Evolutionary conservation across 805 yeast genomes (phyloP).

Genomic region (Maudiozyma barnettii): DNA sequence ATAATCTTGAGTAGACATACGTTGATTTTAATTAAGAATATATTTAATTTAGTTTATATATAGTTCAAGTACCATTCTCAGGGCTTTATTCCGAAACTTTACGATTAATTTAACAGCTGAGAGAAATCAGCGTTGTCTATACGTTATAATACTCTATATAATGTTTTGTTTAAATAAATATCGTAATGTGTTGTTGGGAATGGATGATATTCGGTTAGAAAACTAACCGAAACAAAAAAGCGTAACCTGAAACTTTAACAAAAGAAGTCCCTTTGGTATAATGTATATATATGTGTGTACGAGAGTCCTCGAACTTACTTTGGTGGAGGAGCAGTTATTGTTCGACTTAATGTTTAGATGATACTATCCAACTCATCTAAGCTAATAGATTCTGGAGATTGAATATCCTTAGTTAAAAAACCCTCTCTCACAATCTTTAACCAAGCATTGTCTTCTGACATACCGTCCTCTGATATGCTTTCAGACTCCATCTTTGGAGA

Average conservation of each 20-base stretch:
- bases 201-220: too few species aligned
- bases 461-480: not conserved
- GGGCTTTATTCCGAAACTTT: too few species aligned
- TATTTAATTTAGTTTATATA: too few species aligned
- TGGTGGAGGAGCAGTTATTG: not conserved
- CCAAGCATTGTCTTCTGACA: conserved; percentile 34
- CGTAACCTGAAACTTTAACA: too few species aligned
- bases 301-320: not conserved
- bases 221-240: too few species aligned
- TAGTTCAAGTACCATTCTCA: too few species aligned
- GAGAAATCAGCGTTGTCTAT: not conserved
- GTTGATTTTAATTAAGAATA: too few species aligned
- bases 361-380: conserved; percentile 56
- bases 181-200: not conserved
- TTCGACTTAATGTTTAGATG: conserved; percentile 1
- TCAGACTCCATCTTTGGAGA: conserved; percentile 13
- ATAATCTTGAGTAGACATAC: too few species aligned
- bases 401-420: conserved; percentile 67
- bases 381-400: conserved; percentile 68
- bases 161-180: not conserved
- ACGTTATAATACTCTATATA: not conserved
- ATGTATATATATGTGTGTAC: not conserved
- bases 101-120: too few species aligned
- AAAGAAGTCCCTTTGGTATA: not conserved
- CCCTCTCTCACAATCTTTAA: conserved; percentile 65